These are phyloP conservation scores for Pisolithus sp. DNA, from an alignment of 768 basidiomycete genomes.

Conservation along the genomic window DNA sequence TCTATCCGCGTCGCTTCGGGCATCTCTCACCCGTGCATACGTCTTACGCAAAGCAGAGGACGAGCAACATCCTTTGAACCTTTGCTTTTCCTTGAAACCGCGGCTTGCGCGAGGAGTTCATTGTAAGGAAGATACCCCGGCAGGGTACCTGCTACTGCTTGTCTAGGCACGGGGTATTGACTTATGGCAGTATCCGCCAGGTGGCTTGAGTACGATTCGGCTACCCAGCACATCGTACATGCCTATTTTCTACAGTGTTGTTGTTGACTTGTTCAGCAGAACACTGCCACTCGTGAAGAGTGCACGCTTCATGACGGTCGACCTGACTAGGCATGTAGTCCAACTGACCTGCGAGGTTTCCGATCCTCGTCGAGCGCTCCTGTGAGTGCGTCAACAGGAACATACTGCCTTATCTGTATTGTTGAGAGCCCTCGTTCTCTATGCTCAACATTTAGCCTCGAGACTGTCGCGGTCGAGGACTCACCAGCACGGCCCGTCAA, in stretches of 20 bases:
- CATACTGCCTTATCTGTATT: conserved; percentile 35
- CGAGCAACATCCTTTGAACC: conserved; percentile 27
- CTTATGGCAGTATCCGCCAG: conserved; percentile 28
- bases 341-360: conserved; percentile 37
- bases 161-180: conserved; percentile 6
- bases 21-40: conserved; percentile 22
- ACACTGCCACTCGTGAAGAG: conserved; percentile 37
- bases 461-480: conserved; percentile 13
- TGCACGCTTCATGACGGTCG: conserved; percentile 44
- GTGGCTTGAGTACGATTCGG: conserved; percentile 29
- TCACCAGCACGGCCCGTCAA: conserved; percentile 35
- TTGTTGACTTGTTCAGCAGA: conserved; percentile 39
- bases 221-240: conserved; percentile 36
- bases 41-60: conserved; percentile 29
- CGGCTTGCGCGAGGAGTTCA: conserved; percentile 27
- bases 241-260: conserved; percentile 40
- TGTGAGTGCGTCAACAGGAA: conserved; percentile 28
- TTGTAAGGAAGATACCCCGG: conserved; percentile 28
- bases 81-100: conserved; percentile 37
- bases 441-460: conserved; percentile 4
- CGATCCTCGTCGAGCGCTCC: conserved; percentile 37
- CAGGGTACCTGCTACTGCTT: conserved; percentile 13
- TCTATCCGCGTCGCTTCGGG: not conserved
- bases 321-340: conserved; percentile 38
- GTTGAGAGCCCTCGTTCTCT: conserved; percentile 25